Percentiles rank a stretch among this genome's conserved stretches.
These are phyloP conservation scores for Biscutella laevigata DNA, from an alignment of 441 rosid genomes.

Conservation along the genomic window DNA sequence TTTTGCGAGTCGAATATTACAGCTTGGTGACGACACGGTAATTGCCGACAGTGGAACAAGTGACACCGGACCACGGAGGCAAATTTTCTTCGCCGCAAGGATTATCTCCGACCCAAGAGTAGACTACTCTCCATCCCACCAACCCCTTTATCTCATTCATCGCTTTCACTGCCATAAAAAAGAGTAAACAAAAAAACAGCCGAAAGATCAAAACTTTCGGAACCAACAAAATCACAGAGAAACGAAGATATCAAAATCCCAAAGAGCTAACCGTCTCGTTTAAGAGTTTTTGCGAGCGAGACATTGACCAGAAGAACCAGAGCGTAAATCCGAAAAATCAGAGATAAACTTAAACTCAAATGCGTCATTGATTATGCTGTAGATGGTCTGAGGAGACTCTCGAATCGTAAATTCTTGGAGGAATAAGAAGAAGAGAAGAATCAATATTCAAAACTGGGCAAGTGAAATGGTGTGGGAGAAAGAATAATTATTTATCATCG, in stretches of 20 bases:
- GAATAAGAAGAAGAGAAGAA: constrained; percentile 6
- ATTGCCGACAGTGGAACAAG: constrained; percentile 60
- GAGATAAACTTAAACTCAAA: constrained; percentile 7
- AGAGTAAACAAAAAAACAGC: neutral
- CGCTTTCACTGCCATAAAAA: constrained; percentile 50
- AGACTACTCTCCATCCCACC: constrained; percentile 76
- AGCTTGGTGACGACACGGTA: constrained; percentile 60
- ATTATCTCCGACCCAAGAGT: constrained; percentile 83
- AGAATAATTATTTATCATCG: constrained; percentile 11
- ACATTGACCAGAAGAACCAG: constrained; percentile 27
- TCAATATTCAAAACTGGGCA: neutral
- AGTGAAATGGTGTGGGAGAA: constrained; percentile 17
- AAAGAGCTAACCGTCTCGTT: constrained; percentile 50
- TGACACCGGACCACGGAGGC: constrained; percentile 80
- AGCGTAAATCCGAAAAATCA: constrained; percentile 24
- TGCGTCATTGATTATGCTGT: constrained; percentile 26
- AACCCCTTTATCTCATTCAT: constrained; percentile 68
- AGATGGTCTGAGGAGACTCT: neutral
- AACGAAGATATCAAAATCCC: neutral
- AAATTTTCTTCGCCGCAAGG: constrained; percentile 65
- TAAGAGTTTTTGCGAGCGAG: constrained; percentile 54
- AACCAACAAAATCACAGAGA: neutral
- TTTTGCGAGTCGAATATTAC: constrained; percentile 27
- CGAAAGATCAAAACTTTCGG: neutral
- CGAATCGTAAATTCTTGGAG: neutral